These are phyloP conservation scores for Xylariales sp. DNA, from an alignment of 2,329 filamentous ascomycete genomes.

Conservation along the genomic window DNA sequence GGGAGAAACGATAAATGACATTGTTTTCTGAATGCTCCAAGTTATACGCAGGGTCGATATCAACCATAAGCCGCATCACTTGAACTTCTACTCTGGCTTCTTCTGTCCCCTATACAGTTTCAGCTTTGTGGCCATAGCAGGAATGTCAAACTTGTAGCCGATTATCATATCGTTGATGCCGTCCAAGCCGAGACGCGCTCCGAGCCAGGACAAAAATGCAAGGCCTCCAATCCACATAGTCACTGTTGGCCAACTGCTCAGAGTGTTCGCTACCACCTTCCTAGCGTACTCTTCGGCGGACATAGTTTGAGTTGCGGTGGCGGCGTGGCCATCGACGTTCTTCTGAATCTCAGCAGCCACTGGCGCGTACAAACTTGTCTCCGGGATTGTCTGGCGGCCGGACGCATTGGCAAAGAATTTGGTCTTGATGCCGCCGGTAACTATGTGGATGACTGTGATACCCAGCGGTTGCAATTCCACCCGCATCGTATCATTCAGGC, in stretches of 20 bases:
- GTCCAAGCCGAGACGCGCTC: conserved; percentile 6
- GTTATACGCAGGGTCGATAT: no score
- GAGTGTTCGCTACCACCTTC: conserved; percentile 10
- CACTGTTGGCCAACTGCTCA: conserved; percentile 8
- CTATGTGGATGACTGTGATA: conserved; percentile 26
- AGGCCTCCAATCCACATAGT: conserved; percentile 11
- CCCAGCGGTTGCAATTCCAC: conserved; percentile 32
- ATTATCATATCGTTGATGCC: conserved; percentile 11
- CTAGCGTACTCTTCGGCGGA: conserved; percentile 10
- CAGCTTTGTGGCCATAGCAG: conserved; percentile 5
- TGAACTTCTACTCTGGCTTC: no score
- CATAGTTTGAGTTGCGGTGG: conserved; percentile 7
- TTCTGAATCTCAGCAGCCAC: conserved; percentile 10
- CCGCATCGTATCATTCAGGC: conserved; percentile 33
- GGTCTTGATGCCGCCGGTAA: conserved; percentile 27
- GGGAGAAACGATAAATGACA: no score
- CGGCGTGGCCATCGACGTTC: conserved; percentile 8
- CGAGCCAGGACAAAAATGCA: conserved; percentile 8
- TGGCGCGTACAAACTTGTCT: conserved; percentile 10
- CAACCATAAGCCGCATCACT: no score
- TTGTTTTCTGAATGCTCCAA: no score
- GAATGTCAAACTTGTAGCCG: conserved; percentile 6
- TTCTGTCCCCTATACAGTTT: background rate
- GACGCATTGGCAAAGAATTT: conserved; percentile 19
- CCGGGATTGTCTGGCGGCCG: conserved; percentile 7